Evolutionary conservation across 108 stramenopile species (phyloP).

Genomic region (Skeletonema grethae): DNA sequence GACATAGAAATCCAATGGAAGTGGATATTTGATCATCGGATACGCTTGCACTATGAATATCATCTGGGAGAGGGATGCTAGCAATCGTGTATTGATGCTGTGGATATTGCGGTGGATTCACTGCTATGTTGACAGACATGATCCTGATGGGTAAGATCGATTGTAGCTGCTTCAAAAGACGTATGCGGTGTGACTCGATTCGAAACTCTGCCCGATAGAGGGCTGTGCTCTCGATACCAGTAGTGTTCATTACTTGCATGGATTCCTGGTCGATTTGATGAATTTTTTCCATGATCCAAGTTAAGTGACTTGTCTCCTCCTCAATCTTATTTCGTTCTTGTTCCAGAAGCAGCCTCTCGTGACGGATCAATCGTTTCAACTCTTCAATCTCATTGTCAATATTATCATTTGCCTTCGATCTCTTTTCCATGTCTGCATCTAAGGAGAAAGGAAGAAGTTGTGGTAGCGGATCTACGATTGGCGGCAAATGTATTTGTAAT

Average conservation of each 20-base stretch:
- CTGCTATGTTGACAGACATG: constrained; percentile 1
- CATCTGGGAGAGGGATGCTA: constrained; percentile 65
- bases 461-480: not conserved
- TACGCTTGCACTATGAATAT: constrained; percentile 56
- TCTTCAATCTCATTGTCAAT: constrained; percentile 24
- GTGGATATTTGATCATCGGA: constrained; percentile 83
- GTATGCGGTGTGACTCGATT: constrained; percentile 28
- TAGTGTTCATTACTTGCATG: constrained; percentile 11
- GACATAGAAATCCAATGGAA: constrained; percentile 81
- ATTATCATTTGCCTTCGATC: not conserved
- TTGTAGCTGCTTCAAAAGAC: constrained; percentile 24
- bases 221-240: constrained; percentile 6
- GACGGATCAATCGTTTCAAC: constrained; percentile 15
- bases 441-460: not conserved
- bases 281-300: constrained; percentile 22
- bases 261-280: constrained; percentile 25
- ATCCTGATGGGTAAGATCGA: constrained; percentile 34
- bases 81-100: constrained; percentile 56
- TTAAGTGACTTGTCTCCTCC: constrained; percentile 28
- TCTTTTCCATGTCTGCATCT: not conserved
- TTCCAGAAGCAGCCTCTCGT: constrained; percentile 20
- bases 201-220: constrained; percentile 22
- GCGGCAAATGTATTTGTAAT: not conserved
- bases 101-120: constrained; percentile 15
- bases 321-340: constrained; percentile 17